Conservation (phyloP, 495 filamentous ascomycete genomes). For the Penicillium canescens region DNA sequence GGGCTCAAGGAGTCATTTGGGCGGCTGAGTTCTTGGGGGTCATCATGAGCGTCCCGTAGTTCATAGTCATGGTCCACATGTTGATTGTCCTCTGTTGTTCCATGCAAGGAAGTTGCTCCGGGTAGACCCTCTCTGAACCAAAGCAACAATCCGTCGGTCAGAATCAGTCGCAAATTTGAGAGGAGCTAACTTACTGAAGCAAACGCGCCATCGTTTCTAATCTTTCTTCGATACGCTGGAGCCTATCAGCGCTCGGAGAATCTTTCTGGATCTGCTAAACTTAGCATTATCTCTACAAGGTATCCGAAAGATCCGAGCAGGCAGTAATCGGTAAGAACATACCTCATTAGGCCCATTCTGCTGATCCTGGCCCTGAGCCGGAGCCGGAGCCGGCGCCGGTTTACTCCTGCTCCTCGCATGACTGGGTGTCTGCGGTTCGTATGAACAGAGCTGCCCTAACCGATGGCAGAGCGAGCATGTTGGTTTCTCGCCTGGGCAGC, state of each 20-base stretch:
- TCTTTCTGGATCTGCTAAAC: not conserved
- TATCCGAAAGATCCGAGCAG: not conserved
- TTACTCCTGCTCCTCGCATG: not conserved
- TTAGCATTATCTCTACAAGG: not conserved
- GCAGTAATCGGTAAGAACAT: not conserved
- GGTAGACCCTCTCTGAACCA: slow-evolving; percentile 9
- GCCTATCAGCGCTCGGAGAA: slow-evolving; percentile 2
- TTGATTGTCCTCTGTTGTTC: not conserved
- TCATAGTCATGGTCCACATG: not conserved
- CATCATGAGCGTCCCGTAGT: not conserved
- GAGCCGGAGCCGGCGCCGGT: not conserved
- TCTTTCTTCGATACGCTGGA: slow-evolving; percentile 26
- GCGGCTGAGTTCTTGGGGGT: not conserved
- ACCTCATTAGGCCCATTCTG: not conserved
- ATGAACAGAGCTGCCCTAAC: slow-evolving; percentile 35
- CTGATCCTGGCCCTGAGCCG: not conserved
- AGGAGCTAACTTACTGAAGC: slow-evolving; percentile 15
- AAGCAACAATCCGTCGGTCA: not conserved
- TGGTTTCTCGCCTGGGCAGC: slow-evolving; percentile 43
- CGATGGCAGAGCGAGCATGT: slow-evolving; percentile 37
- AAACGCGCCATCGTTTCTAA: slow-evolving; percentile 23
- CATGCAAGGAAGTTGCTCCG: not conserved
- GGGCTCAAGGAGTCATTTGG: not conserved
- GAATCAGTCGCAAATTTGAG: no score
- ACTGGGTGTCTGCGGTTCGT: slow-evolving; percentile 18